Conservation (phyloP, 2,329 filamentous ascomycete species). For the Hypoxylon sp. region DNA sequence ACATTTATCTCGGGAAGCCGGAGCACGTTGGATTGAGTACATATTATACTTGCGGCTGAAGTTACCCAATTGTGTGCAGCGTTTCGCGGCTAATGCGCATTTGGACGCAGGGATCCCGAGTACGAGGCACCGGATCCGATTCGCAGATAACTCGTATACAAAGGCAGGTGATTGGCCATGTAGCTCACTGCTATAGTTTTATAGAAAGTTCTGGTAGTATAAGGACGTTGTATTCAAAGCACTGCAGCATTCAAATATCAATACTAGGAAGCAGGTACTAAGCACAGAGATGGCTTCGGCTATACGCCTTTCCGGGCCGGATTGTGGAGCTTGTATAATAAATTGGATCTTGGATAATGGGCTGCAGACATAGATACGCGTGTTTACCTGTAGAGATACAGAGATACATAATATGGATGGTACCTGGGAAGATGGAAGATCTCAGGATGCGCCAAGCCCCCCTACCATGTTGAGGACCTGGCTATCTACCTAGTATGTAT, state of each 20-base stretch:
- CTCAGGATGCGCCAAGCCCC: background rate
- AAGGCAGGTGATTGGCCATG: background rate
- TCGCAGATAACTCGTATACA: conserved; percentile 1
- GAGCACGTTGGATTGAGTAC: background rate
- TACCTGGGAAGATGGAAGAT: background rate
- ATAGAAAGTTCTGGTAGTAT: background rate
- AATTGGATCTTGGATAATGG: conserved; percentile 1
- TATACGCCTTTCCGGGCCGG: background rate
- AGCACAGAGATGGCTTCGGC: background rate
- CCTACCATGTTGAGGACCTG: background rate
- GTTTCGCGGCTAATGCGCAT: conserved; percentile 1
- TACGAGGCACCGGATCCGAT: conserved; percentile 21
- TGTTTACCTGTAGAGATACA: background rate
- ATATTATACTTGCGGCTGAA: conserved; percentile 11
- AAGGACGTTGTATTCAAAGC: background rate
- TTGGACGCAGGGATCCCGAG: conserved; percentile 55
- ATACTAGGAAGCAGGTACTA: too few species aligned
- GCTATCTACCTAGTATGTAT: too few species aligned
- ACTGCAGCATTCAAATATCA: background rate
- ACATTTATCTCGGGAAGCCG: conserved; percentile 1
- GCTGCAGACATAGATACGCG: conserved; percentile 1
- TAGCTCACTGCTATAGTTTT: background rate
- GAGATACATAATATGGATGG: background rate
- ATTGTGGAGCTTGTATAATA: conserved; percentile 5
- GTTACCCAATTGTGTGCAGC: background rate